These are phyloP conservation scores for Pichia sporocuriosa DNA, from an alignment of 805 yeast genomes.

Conservation along the genomic window DNA sequence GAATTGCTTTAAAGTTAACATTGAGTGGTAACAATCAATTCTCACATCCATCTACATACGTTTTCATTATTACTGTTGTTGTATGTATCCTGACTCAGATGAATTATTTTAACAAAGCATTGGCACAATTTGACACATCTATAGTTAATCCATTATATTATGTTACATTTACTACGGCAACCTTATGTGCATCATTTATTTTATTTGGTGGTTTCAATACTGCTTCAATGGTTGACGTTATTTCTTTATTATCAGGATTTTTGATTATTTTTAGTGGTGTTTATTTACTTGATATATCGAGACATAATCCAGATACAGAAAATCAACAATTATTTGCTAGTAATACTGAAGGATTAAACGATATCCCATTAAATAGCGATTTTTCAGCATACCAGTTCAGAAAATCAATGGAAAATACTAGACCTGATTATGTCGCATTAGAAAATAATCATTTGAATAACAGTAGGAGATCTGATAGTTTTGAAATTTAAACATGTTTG, in stretches of 20 bases:
- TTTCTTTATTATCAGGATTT: constrained; percentile 79
- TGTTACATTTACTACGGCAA: constrained; percentile 85
- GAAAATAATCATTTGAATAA: constrained; percentile 33
- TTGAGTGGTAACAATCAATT: constrained; percentile 83
- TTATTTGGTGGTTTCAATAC: constrained; percentile 85
- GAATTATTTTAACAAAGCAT: constrained; percentile 90
- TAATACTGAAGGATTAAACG: constrained; percentile 44
- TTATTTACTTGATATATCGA: constrained; percentile 69
- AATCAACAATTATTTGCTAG: constrained; percentile 35
- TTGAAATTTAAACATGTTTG: constrained; percentile 39
- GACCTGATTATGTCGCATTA: constrained; percentile 20
- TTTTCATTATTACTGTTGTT: constrained; percentile 70
- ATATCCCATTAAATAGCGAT: constrained; percentile 78
- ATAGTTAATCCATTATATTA: constrained; percentile 88
- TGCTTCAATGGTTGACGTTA: constrained; percentile 67
- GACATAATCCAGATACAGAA: constrained; percentile 49
- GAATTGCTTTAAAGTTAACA: constrained; percentile 82
- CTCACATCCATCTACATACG: constrained; percentile 74
- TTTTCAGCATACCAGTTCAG: constrained; percentile 68
- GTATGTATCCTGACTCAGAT: constrained; percentile 83
- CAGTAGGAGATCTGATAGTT: constrained; percentile 51
- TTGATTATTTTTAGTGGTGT: constrained; percentile 85
- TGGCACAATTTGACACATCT: constrained; percentile 89
- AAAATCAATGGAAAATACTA: constrained; percentile 60
- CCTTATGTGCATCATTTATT: constrained; percentile 79